Percentiles rank a stretch among this genome's conserved stretches.
phyloP scores from a whole-genome alignment of 305 asterid genomes.

The Petunia hybrid region DNA sequence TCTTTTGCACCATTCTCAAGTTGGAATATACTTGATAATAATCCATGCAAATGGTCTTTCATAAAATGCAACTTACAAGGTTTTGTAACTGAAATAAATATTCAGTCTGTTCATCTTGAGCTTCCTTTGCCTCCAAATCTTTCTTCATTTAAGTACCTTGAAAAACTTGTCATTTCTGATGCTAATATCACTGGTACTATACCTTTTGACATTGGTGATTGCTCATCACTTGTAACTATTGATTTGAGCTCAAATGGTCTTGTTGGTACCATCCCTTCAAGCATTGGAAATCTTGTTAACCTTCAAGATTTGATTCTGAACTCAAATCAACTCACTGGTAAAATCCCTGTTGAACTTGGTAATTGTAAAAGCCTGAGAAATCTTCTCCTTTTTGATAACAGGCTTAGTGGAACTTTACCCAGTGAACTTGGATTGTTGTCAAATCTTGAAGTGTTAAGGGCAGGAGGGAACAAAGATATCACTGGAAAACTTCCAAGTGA shows the following conservation, averaged over 20 bases:
- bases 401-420: conserved; percentile 46
- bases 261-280: conserved; percentile 47
- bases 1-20: conserved; percentile 37
- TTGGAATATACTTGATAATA: conserved; percentile 42
- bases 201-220: conserved; percentile 47
- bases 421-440: conserved; percentile 44
- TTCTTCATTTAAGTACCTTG: conserved; percentile 39
- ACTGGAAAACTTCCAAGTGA: conserved; percentile 50
- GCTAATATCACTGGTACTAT: conserved; percentile 55
- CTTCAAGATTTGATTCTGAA: conserved; percentile 50
- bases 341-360: conserved; percentile 50
- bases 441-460: conserved; percentile 48
- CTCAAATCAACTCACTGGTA: conserved; percentile 54
- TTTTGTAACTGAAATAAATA: conserved; percentile 44
- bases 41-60: conserved; percentile 52
- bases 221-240: conserved; percentile 41
- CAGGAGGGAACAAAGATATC: conserved; percentile 54
- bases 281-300: conserved; percentile 45
- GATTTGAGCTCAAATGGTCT: conserved; percentile 51
- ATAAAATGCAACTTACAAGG: conserved; percentile 48
- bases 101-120: conserved; percentile 44
- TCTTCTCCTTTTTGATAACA: conserved; percentile 48
- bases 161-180: conserved; percentile 49
- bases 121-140: conserved; percentile 48
- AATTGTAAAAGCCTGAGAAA: conserved; percentile 42